Conservation (phyloP, 768 basidiomycete species). For the Calocera cornea region DNA sequence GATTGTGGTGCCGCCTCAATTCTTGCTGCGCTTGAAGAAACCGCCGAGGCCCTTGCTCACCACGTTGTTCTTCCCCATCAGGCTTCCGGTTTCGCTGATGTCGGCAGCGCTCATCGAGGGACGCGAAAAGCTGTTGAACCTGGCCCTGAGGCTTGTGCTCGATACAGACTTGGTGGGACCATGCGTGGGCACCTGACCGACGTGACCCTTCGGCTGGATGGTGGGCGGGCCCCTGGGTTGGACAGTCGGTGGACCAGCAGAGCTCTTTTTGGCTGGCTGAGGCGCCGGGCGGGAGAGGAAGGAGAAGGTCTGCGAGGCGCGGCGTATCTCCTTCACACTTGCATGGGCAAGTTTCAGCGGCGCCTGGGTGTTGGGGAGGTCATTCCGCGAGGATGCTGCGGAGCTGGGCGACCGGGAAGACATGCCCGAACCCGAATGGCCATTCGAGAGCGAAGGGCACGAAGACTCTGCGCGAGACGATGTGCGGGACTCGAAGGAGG, state of each 20-base stretch:
- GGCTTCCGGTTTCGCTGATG: background rate
- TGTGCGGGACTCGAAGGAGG: background rate
- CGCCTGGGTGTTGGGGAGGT: background rate
- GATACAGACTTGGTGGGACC: background rate
- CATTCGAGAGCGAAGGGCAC: background rate
- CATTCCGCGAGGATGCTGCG: background rate
- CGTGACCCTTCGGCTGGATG: too few species aligned
- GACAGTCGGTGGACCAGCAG: background rate
- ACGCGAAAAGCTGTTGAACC: background rate
- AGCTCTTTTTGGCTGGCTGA: background rate
- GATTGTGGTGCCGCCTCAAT: background rate
- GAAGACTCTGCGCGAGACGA: background rate
- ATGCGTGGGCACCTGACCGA: background rate
- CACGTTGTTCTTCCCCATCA: background rate
- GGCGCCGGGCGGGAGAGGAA: background rate
- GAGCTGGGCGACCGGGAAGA: background rate
- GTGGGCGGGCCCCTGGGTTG: background rate
- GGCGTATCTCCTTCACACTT: background rate
- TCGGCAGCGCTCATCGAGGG: background rate
- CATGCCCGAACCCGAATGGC: background rate
- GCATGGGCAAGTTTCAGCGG: background rate
- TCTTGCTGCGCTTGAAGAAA: background rate
- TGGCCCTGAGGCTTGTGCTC: background rate
- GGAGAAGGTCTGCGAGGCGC: background rate
- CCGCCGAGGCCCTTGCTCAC: background rate